Conservation (phyloP, 148 eudicot species). For the Fagopyrum tataricum region DNA sequence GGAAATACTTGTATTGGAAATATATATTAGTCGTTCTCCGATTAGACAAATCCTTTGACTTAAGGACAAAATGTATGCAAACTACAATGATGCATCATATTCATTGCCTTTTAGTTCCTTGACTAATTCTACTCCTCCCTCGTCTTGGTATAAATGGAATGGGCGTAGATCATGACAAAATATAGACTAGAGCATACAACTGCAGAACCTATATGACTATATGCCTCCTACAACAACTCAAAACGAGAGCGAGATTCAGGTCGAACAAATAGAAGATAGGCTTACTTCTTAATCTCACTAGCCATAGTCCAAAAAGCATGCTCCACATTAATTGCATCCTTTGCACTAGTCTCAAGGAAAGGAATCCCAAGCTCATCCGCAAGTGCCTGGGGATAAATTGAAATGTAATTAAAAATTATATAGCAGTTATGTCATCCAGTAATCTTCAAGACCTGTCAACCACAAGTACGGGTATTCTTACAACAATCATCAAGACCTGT, state of each 20-base stretch:
- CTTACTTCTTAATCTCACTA: constrained; percentile 74
- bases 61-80: background rate
- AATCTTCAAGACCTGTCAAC: too few relatives aligned
- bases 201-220: background rate
- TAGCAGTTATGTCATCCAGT: background rate
- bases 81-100: background rate
- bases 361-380: constrained; percentile 97
- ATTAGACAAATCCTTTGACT: constrained; percentile 17
- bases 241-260: background rate
- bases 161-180: background rate
- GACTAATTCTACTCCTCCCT: background rate
- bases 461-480: too few relatives aligned
- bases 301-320: constrained; percentile 96
- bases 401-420: background rate
- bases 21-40: constrained; percentile 14
- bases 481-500: background rate
- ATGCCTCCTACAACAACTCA: background rate
- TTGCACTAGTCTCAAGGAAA: constrained; percentile 95
- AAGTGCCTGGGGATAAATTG: constrained; percentile 48
- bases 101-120: background rate
- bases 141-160: background rate
- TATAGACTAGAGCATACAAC: background rate
- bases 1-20: constrained; percentile 17
- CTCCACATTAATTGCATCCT: constrained; percentile 86
- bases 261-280: background rate